Evolutionary conservation across 2,329 filamentous ascomycete genomes (phyloP), one percentile per base, ranked within the genome.

Genomic region (Rutstroemia sp.): DNA sequence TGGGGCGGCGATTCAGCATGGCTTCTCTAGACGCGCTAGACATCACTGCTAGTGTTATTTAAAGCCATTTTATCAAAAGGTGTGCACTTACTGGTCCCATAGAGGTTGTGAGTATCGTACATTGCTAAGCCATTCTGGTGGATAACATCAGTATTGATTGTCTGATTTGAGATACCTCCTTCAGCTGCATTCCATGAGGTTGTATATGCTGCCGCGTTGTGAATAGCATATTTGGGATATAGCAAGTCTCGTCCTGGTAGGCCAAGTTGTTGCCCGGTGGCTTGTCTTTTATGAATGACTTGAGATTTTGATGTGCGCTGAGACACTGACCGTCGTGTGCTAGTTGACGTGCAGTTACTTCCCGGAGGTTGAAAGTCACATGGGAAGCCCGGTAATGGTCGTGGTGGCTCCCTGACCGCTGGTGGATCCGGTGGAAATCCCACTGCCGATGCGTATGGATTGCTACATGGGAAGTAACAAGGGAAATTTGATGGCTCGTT

Each of bases 101-200:
- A 90, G 1, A 91, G 71, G 63, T 91, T 91, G 69, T 92, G 88
- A 0, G 83, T 87, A 63, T 92, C 88, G 66, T 88, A 90, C 69
- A 88, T 82, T 19, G 77, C 75, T 39, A 84, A 73, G 1, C 86
- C 86, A 57, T 87, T 84, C 44, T 82, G 77, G 68, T 90, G 86
- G 8, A 85, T 77, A 8, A 89, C 72, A 65, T 89, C 80, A 0
- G 86, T 87, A 61, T 82, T 77, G 53, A 89, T 79, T 0, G 87
- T 85, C 65, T 80, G 76, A 68, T 81, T 80, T 0, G 75, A 76
- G 25, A 79, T 70, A 2, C 73, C 75, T 44, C 77, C 77, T 41
- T 74, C 69, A 6, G 67, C 74, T 2, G 72, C 73, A 42, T 69
- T 77, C 55, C 72, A 70, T 51, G 72, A 73, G 44, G 70, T 71